Evolutionary conservation across 176 grass and related monocot genomes (phyloP).

Genomic region (Musa acuminata): DNA sequence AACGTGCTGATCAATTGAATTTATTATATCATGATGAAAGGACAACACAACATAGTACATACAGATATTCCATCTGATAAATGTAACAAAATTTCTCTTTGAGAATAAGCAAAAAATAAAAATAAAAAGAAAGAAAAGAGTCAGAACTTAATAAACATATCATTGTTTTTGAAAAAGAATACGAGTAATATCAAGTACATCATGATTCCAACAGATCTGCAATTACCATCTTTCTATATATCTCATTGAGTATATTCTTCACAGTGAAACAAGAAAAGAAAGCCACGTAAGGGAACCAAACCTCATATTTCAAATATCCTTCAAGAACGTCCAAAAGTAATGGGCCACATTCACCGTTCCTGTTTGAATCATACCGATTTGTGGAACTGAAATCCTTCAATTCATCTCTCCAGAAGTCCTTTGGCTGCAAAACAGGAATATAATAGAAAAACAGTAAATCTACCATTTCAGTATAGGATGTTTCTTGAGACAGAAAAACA

Average conservation of each 20-base stretch:
- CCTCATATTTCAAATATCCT: slow-evolving; percentile 96
- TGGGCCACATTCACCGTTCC: slow-evolving; percentile 66
- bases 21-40: background rate
- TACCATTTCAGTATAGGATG: background rate
- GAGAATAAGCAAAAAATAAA: background rate
- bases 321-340: slow-evolving; percentile 91
- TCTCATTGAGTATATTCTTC: background rate
- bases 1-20: background rate
- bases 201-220: background rate
- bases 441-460: background rate
- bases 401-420: slow-evolving; percentile 91
- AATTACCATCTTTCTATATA: background rate
- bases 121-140: background rate
- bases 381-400: slow-evolving; percentile 68
- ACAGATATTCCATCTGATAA: background rate
- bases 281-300: slow-evolving; percentile 23
- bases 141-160: slow-evolving; percentile 1
- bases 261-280: background rate
- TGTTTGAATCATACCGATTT: slow-evolving; percentile 48
- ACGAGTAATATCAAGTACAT: background rate
- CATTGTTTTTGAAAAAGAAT: background rate
- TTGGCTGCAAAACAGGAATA: slow-evolving; percentile 37
- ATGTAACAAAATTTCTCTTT: background rate
- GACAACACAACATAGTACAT: background rate
- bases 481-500: background rate